These are phyloP conservation scores for Penicillium arizonense DNA, from an alignment of 495 filamentous ascomycete species.

Conservation along the genomic window DNA sequence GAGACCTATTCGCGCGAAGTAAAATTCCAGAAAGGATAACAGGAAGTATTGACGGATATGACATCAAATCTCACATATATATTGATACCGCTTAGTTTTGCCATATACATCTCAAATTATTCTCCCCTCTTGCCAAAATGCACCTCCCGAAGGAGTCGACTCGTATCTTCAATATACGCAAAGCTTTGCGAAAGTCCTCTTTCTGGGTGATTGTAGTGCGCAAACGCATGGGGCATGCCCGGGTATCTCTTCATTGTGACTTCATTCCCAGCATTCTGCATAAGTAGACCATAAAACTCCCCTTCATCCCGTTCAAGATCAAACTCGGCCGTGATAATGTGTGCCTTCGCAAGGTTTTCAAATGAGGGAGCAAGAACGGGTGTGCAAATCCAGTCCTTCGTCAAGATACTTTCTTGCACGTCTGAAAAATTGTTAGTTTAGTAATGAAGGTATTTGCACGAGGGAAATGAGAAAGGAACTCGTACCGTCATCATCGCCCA, in stretches of 20 bases:
- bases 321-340: conserved; percentile 27
- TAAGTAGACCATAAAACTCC: conserved; percentile 21
- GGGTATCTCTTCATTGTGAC: conserved; percentile 25
- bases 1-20: too few relatives aligned
- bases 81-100: too few relatives aligned
- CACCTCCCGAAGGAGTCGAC: conserved; percentile 6
- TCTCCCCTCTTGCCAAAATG: neutral
- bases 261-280: conserved; percentile 18
- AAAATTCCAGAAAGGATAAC: too few relatives aligned
- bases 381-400: conserved; percentile 22
- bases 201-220: conserved; percentile 22
- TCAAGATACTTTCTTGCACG: conserved; percentile 11
- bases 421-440: neutral
- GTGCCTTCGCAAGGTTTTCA: conserved; percentile 16
- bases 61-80: too few relatives aligned
- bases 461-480: neutral
- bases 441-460: neutral
- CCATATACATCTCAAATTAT: neutral
- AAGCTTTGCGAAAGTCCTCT: conserved; percentile 13
- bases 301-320: conserved; percentile 28
- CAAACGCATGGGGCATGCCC: conserved; percentile 29
- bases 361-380: conserved; percentile 22
- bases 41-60: too few relatives aligned
- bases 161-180: conserved; percentile 13
- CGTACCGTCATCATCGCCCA: conserved; percentile 17